Evolutionary conservation across 176 grass and related monocot genomes (phyloP).

Genomic region (Saccharum officinarum): DNA sequence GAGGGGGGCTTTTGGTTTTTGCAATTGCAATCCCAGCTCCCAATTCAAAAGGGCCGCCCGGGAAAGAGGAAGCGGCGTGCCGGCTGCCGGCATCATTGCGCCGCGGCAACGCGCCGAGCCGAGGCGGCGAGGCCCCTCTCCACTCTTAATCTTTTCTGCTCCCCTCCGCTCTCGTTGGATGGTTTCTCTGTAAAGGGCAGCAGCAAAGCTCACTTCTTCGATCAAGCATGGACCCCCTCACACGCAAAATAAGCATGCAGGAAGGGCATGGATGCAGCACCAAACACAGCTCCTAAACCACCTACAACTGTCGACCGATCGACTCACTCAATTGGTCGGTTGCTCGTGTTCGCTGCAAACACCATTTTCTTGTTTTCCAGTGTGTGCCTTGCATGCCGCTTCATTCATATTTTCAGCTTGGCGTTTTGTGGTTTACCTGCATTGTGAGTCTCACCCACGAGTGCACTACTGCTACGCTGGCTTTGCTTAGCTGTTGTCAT

Average conservation of each 20-base stretch:
- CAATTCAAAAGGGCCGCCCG: slow-evolving; percentile 55
- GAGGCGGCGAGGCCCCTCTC: no score
- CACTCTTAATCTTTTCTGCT: no score
- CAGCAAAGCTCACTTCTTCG: no score
- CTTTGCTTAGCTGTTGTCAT: not conserved
- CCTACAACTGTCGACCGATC: not conserved
- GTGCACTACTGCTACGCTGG: not conserved
- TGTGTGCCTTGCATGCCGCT: not conserved
- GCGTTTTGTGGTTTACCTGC: not conserved
- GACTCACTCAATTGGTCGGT: not conserved
- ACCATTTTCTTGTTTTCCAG: not conserved
- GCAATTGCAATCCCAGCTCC: slow-evolving; percentile 5
- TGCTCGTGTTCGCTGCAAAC: not conserved
- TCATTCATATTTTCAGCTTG: not conserved
- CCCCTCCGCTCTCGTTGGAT: no score
- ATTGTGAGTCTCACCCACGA: not conserved
- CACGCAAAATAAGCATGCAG: no score
- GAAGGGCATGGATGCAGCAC: no score
- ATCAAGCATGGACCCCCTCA: no score
- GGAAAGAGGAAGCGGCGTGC: slow-evolving; percentile 1
- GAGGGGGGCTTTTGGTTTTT: slow-evolving; percentile 4
- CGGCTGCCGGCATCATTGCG: no score
- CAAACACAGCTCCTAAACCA: no score
- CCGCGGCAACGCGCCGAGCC: no score
- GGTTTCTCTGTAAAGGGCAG: no score